These are phyloP conservation scores for Rhododendron ovatum DNA, from an alignment of 148 eudicot genomes.

Conservation along the genomic window DNA sequence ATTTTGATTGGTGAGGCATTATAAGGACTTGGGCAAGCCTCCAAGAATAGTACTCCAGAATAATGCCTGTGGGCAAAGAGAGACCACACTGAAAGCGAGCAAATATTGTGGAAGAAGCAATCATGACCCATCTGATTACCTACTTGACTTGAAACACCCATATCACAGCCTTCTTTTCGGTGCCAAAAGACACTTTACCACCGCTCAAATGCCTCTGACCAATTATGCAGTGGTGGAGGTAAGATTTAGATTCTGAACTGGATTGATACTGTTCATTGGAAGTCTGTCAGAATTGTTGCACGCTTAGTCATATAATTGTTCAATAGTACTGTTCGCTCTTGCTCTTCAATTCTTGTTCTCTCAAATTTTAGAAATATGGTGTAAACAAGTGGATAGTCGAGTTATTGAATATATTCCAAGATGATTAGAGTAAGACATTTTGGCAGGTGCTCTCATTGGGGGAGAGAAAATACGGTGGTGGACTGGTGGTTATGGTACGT, in stretches of 20 bases:
- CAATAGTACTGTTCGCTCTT: no score
- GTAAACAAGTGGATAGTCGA: neutral
- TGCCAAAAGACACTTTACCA: neutral
- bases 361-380: no score
- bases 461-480: neutral
- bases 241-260: no score
- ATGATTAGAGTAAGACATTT: neutral
- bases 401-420: neutral
- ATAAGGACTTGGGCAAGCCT: neutral
- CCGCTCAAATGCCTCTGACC: neutral
- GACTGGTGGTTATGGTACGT: neutral
- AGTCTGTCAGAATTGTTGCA: no score
- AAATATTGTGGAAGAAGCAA: constrained; percentile 1
- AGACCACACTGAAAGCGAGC: neutral
- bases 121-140: neutral
- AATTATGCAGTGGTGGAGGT: no score
- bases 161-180: neutral
- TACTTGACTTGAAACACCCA: neutral
- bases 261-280: no score
- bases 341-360: no score
- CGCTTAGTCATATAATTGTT: no score
- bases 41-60: neutral
- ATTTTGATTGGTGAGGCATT: neutral
- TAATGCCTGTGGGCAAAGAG: neutral
- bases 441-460: neutral